Percentiles rank a stretch among this genome's conserved stretches.
phyloP scores from a whole-genome alignment of 2,329 filamentous ascomycete genomes.

The Talaromyces atroroseus region DNA sequence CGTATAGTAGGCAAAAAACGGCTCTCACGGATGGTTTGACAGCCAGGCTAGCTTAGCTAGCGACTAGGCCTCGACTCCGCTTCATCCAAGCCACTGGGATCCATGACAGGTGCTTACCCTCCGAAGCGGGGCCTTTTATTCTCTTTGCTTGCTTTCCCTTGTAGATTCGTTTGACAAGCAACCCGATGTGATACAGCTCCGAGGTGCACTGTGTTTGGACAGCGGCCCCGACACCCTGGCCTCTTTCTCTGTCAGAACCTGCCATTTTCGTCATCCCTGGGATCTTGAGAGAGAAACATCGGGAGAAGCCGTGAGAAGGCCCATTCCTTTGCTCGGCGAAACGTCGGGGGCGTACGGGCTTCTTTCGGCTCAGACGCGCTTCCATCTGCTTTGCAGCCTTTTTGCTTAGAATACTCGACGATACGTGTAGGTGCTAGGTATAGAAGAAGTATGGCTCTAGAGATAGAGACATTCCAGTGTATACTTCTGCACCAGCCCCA shows the following conservation, averaged over 20 bases:
- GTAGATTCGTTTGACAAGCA: neutral
- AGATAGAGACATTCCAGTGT: too few species aligned
- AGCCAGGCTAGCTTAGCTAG: neutral
- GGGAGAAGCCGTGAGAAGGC: neutral
- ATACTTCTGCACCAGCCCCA: too few species aligned
- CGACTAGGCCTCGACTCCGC: conserved; percentile 9
- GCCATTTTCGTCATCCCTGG: too few species aligned
- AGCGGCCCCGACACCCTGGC: neutral
- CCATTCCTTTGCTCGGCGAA: neutral
- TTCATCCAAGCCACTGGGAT: conserved; percentile 10
- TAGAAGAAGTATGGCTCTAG: too few species aligned
- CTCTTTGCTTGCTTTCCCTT: neutral
- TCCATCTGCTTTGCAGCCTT: neutral
- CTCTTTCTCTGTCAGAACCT: neutral
- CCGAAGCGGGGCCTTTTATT: neutral
- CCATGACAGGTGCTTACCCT: neutral
- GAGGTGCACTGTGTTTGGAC: too few species aligned
- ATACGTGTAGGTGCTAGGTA: too few species aligned
- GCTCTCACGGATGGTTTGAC: neutral
- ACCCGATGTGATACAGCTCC: neutral
- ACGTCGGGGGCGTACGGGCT: conserved; percentile 5
- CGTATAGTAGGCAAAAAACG: conserved; percentile 1
- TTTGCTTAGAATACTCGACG: too few species aligned
- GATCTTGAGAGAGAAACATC: neutral
- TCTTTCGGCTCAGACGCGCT: neutral